Base-by-base conservation (phyloP, 2,329 filamentous ascomycete genomes). In the Chaetomium olivaceum region DNA sequence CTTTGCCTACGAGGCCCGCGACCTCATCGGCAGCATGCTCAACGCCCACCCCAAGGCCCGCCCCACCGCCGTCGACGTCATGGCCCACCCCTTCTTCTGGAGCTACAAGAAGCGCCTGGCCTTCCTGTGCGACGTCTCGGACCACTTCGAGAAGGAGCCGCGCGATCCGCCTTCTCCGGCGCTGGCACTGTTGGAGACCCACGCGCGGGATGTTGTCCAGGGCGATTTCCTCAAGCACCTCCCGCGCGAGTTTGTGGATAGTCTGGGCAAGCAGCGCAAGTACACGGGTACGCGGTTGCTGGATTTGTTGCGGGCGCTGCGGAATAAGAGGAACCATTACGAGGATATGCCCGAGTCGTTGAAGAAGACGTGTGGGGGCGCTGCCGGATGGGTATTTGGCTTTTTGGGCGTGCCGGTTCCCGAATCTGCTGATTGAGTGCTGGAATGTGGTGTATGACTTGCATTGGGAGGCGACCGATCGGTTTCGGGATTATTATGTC, bases 81-180 rank as follows among this genome's bases (percentile, higher is more conserved):
- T 97, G 83, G 88, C 91, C 0, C 95, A 99, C 73, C 95, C 95
- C 0, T 99, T 98, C 82, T 99, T 99, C 82, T 99, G 95, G 95
- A 65, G 90, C 0, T 80, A 92, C 0, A 94, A 96, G 76, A 95
- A 96, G 75, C 89, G 93, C 9, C 86, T 99, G 7, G 87, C 87
- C 11, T 99, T 99, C 77, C 83, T 99, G n/a, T 97, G 93, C 74
- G 93, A 97, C 70, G 93, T 96, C 9, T 97, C 93, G 0, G 95
- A 99, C 76, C 92, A 96, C 75, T 98, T 97, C 74, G 95, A 99
- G 76, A 92, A 95, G 71, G 94, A 98, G 75, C 87, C 89, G 0
- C 88, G 93, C 31, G 92, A 96, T 57, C 92, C 92, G 0, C 91
- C 91, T 0, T 93, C 91, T 0, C 75, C 80, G 0, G 83, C 89